These are phyloP conservation scores for Phytopythium aichiense DNA, from an alignment of 352 stramenopile genomes.

Conservation along the genomic window DNA sequence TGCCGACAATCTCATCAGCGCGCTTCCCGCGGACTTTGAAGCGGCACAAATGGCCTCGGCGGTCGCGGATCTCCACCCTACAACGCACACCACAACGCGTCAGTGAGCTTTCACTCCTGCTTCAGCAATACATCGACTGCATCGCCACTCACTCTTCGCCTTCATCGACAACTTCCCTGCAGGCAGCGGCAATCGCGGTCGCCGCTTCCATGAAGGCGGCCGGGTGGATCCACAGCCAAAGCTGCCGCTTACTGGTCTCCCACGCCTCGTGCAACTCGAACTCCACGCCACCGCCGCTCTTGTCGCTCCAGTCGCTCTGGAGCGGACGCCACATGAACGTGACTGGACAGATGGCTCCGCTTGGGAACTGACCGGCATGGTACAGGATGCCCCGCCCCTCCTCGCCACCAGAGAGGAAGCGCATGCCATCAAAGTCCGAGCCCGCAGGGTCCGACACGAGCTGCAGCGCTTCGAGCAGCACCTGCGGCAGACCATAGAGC, in stretches of 20 bases:
- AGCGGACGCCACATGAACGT: conserved; percentile 73
- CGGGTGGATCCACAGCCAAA: conserved; percentile 81
- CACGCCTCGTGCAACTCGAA: conserved; percentile 39
- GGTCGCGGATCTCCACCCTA: conserved; percentile 61
- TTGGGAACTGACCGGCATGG: conserved; percentile 47
- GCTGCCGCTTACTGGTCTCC: conserved; percentile 48
- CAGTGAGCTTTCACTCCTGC: background rate
- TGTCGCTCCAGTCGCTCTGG: conserved; percentile 19
- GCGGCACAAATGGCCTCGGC: conserved; percentile 54
- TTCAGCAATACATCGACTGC: background rate
- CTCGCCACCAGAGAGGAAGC: conserved; percentile 43
- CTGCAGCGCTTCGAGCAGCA: conserved; percentile 58
- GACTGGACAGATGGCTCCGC: conserved; percentile 61
- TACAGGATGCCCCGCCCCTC: conserved; percentile 58
- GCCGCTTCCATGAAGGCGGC: conserved; percentile 72
- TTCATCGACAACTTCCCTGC: conserved; percentile 35
- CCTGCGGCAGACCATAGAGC: conserved; percentile 48
- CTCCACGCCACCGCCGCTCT: background rate
- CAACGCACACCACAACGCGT: background rate
- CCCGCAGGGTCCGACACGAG: conserved; percentile 60
- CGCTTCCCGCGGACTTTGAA: conserved; percentile 62
- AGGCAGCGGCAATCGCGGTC: conserved; percentile 49
- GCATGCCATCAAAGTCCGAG: conserved; percentile 55
- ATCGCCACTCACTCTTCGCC: conserved; percentile 20
- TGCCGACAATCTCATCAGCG: conserved; percentile 30